Conservation (phyloP, 352 stramenopile species). For the Phytophthora podocarpi region DNA sequence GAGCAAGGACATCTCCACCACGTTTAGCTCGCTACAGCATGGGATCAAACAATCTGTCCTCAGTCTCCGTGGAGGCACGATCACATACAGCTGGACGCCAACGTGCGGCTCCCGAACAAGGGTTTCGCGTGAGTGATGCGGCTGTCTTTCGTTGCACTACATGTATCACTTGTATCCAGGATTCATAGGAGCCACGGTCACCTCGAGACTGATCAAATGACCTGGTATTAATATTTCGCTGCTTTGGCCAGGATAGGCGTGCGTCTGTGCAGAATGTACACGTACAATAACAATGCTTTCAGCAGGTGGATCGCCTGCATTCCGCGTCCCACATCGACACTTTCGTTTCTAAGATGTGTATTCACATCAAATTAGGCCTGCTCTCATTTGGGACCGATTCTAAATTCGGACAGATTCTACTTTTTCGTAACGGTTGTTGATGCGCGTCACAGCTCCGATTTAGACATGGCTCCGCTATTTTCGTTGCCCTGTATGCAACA, state of each 20-base stretch:
- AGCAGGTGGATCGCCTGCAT: too few species aligned
- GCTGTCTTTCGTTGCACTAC: slow-evolving; percentile 1
- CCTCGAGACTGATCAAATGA: too few species aligned
- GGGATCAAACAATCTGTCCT: slow-evolving; percentile 11
- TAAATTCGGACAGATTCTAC: slow-evolving; percentile 19
- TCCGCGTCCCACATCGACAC: too few species aligned
- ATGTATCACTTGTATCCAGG: too few species aligned
- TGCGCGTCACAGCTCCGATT: slow-evolving; percentile 9
- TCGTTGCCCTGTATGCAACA: slow-evolving; percentile 9
- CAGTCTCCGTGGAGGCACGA: slow-evolving; percentile 10
- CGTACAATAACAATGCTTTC: too few species aligned
- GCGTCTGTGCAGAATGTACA: too few species aligned
- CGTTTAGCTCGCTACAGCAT: background rate
- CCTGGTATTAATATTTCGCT: too few species aligned
- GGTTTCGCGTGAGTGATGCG: background rate
- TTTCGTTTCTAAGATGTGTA: too few species aligned
- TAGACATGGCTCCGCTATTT: slow-evolving; percentile 34
- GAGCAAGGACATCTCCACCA: background rate
- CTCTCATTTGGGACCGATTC: too few species aligned
- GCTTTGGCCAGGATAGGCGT: too few species aligned
- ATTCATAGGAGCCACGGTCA: too few species aligned
- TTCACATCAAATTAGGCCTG: too few species aligned
- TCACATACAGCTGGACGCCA: slow-evolving; percentile 15
- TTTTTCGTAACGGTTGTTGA: slow-evolving; percentile 11
- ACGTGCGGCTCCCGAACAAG: slow-evolving; percentile 13